These are phyloP conservation scores for Vaccinium myrtillus DNA, from an alignment of 148 eudicot species.

Conservation along the genomic window DNA sequence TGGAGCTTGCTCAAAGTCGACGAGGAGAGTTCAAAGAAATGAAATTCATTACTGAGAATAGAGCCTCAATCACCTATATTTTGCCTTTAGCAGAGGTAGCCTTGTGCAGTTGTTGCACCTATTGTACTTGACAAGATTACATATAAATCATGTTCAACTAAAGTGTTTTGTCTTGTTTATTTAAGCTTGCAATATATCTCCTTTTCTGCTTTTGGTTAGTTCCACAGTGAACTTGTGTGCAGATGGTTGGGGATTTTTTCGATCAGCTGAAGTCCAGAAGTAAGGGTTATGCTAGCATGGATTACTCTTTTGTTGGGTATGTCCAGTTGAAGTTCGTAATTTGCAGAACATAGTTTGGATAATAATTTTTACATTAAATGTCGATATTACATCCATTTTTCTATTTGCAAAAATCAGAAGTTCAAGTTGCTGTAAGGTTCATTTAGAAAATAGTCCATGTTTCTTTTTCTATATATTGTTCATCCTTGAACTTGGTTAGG, in stretches of 20 bases:
- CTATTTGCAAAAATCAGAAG: neutral
- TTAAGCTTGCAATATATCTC: neutral
- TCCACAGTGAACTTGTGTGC: conserved; percentile 20
- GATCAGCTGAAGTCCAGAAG: conserved; percentile 98
- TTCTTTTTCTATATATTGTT: neutral
- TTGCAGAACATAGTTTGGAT: neutral
- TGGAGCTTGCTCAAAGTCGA: conserved; percentile 97
- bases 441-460: neutral
- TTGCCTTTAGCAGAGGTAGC: conserved; percentile 93
- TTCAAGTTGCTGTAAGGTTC: neutral
- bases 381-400: neutral
- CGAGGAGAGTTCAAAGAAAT: conserved; percentile 95
- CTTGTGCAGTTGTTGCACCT: neutral
- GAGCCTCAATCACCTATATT: conserved; percentile 75
- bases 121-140: neutral
- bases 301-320: conserved; percentile 86
- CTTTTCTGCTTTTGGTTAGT: neutral
- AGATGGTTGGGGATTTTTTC: conserved; percentile 99
- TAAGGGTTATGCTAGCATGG: conserved; percentile 99
- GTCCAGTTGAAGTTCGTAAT: neutral
- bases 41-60: conserved; percentile 79
- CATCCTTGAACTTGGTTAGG: neutral
- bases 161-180: conserved; percentile 9
- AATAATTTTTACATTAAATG: neutral
- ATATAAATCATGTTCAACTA: conserved; percentile 4